These are phyloP conservation scores for Globisporangium sylvaticum DNA, from an alignment of 352 stramenopile species.

Conservation along the genomic window DNA sequence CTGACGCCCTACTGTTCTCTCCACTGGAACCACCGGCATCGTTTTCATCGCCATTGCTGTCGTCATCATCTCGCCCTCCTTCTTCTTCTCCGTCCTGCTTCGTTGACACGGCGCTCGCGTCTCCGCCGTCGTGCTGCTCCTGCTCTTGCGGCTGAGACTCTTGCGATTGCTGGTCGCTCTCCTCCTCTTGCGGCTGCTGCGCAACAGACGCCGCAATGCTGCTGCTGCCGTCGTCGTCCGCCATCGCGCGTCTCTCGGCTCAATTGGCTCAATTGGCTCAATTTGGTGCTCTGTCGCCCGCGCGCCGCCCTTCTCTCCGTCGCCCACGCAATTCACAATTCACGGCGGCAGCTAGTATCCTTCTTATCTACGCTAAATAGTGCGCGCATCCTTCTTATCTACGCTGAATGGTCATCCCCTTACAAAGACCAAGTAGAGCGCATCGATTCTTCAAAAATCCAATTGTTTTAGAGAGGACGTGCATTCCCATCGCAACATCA, in stretches of 20 bases:
- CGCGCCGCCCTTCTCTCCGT: no score
- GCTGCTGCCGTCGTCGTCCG: slow-evolving; percentile 1
- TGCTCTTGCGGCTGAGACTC: neutral
- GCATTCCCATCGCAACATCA: no score
- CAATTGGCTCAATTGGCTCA: neutral
- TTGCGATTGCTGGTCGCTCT: neutral
- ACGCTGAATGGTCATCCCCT: neutral
- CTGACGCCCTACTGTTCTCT: neutral
- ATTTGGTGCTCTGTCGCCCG: neutral
- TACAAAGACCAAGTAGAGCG: neutral
- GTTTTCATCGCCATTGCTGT: neutral
- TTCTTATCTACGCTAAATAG: neutral
- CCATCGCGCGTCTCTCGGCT: slow-evolving; percentile 1
- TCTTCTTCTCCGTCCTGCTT: neutral
- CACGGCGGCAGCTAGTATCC: neutral
- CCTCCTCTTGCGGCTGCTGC: neutral
- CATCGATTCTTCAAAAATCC: neutral
- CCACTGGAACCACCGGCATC: neutral
- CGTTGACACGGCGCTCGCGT: neutral
- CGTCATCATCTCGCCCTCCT: neutral
- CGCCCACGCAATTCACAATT: no score
- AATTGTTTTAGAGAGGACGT: no score
- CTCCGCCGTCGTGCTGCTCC: neutral
- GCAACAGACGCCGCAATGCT: neutral
- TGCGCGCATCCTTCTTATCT: neutral